These are phyloP conservation scores for Carex myosuroides DNA, from an alignment of 176 grass and related monocot species.

Conservation along the genomic window DNA sequence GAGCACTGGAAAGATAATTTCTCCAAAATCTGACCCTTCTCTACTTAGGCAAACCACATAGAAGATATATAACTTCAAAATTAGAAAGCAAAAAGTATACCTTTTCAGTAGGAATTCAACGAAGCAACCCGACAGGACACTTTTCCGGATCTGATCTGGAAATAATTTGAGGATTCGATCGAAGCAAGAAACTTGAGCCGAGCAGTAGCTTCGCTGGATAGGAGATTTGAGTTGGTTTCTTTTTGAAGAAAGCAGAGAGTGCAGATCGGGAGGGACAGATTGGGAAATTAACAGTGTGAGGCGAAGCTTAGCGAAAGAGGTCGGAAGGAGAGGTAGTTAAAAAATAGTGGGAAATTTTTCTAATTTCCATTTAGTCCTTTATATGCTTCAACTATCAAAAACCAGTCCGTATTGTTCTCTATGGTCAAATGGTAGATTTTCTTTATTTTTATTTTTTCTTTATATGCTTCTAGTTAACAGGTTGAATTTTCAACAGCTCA, in stretches of 20 bases:
- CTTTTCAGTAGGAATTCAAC: background rate
- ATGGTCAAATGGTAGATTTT: background rate
- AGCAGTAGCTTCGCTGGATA: conserved; percentile 2
- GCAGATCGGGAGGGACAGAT: conserved; percentile 15
- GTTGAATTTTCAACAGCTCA: background rate
- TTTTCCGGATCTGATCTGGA: conserved; percentile 11
- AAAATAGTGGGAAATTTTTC: conserved; percentile 5
- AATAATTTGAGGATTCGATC: conserved; percentile 4
- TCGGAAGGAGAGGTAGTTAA: background rate
- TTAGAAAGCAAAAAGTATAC: background rate
- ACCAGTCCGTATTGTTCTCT: background rate
- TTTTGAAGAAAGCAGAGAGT: conserved; percentile 12
- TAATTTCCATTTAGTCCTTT: background rate
- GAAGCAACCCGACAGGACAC: background rate
- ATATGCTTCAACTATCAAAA: background rate
- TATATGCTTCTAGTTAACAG: background rate
- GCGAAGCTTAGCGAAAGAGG: conserved; percentile 1
- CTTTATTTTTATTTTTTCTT: background rate
- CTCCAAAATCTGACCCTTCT: background rate
- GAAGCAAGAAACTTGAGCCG: background rate
- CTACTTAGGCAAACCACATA: background rate
- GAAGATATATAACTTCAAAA: background rate
- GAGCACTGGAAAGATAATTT: background rate
- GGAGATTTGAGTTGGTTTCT: conserved; percentile 9
- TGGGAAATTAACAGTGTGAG: conserved; percentile 9